Evolutionary conservation across 2,329 filamentous ascomycete genomes (phyloP).

Genomic region (Aspergillus calidoustus): DNA sequence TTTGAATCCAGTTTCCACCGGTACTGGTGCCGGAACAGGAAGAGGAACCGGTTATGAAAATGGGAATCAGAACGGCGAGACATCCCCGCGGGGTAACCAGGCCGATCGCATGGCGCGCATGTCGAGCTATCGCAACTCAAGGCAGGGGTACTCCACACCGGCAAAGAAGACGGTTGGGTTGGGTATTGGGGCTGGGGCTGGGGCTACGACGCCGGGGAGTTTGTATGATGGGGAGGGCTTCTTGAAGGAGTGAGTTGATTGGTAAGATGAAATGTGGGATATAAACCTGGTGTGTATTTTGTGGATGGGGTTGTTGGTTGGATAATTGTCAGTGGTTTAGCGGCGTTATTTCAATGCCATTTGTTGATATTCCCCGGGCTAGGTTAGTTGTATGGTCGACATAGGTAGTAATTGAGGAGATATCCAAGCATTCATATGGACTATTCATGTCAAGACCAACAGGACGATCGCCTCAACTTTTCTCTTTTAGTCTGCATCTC

Average conservation of each 20-base stretch:
- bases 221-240: constrained; percentile 51
- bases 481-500: not conserved
- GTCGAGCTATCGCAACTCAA: constrained; percentile 18
- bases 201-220: constrained; percentile 48
- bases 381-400: not conserved
- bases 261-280: not conserved
- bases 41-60: not conserved
- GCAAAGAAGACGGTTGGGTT: constrained; percentile 33
- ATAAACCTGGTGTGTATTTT: not conserved
- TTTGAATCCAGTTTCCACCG: not conserved
- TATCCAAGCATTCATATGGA: not conserved
- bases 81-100: constrained; percentile 9
- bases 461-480: not conserved
- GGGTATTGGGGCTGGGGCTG: constrained; percentile 34
- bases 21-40: no score
- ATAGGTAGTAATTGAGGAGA: constrained; percentile 3
- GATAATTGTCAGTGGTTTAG: not conserved
- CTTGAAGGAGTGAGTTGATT: constrained; percentile 37
- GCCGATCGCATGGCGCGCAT: constrained; percentile 23
- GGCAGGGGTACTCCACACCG: constrained; percentile 33
- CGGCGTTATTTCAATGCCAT: not conserved
- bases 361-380: not conserved
- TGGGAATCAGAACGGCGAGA: constrained; percentile 7
- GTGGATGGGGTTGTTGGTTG: not conserved
- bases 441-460: not conserved